phyloP scores from a whole-genome alignment of 306 rosid genomes.

The Inga leiocalycina region DNA sequence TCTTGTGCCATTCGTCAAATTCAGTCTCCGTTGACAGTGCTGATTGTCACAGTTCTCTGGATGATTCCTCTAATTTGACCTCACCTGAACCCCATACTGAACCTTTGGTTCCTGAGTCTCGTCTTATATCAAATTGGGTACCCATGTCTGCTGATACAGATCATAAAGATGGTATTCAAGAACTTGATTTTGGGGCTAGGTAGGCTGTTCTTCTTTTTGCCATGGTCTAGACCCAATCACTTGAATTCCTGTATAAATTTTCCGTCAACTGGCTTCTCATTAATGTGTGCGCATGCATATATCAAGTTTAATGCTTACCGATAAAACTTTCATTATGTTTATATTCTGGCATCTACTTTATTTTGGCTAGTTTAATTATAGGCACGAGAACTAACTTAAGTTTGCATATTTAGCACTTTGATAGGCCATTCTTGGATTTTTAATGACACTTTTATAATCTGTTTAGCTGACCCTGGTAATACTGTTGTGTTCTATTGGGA shows the following conservation, averaged over 20 bases:
- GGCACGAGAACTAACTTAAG: conserved; percentile 22
- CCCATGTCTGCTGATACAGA: conserved; percentile 47
- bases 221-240: conserved; percentile 9
- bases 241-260: conserved; percentile 3
- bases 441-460: conserved; percentile 22
- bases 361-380: conserved; percentile 17
- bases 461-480: conserved; percentile 27
- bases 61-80: conserved; percentile 40
- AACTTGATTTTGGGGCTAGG: conserved; percentile 95
- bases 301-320: neutral
- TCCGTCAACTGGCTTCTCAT: neutral
- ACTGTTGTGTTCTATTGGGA: conserved; percentile 36
- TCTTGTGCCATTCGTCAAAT: conserved; percentile 40
- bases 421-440: neutral
- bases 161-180: conserved; percentile 54
- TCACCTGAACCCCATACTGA: conserved; percentile 50
- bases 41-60: conserved; percentile 40
- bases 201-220: conserved; percentile 40
- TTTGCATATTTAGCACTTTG: conserved; percentile 15
- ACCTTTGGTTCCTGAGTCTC: conserved; percentile 60
- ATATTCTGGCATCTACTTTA: conserved; percentile 7
- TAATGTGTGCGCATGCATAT: conserved; percentile 5
- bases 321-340: conserved; percentile 16
- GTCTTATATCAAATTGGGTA: conserved; percentile 87
- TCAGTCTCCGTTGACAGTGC: conserved; percentile 44